Percentiles rank a stretch among this genome's conserved stretches.
Evolutionary conservation across 768 basidiomycete genomes (phyloP).

Genomic region (Thelephora ganbajun): DNA sequence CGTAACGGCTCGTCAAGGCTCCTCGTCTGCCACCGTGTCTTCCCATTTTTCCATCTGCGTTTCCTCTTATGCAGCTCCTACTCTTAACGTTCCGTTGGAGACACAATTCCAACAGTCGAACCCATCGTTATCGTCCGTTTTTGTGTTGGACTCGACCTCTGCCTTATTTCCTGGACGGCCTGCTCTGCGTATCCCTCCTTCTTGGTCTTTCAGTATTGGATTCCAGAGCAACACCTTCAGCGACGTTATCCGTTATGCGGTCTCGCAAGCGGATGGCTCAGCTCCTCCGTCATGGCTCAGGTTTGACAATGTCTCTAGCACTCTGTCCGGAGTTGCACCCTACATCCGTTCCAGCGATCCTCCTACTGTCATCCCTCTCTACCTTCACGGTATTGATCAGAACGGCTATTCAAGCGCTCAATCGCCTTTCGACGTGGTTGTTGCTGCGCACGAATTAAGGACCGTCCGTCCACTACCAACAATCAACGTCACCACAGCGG

Average conservation of each 20-base stretch:
- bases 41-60: slow-evolving; percentile 45
- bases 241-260: slow-evolving; percentile 44
- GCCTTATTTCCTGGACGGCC: slow-evolving; percentile 34
- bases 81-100: slow-evolving; percentile 34
- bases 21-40: slow-evolving; percentile 29
- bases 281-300: slow-evolving; percentile 61
- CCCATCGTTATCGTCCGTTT: slow-evolving; percentile 65
- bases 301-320: slow-evolving; percentile 54
- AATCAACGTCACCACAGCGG: slow-evolving; percentile 56
- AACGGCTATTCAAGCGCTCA: slow-evolving; percentile 52
- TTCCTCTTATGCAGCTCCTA: slow-evolving; percentile 37
- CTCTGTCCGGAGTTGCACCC: slow-evolving; percentile 72
- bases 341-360: slow-evolving; percentile 21
- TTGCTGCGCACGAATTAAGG: slow-evolving; percentile 59
- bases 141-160: slow-evolving; percentile 43
- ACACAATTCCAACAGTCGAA: slow-evolving; percentile 49
- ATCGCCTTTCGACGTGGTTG: slow-evolving; percentile 49
- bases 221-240: slow-evolving; percentile 55
- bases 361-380: slow-evolving; percentile 33
- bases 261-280: slow-evolving; percentile 51
- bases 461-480: slow-evolving; percentile 34
- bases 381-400: slow-evolving; percentile 57
- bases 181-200: slow-evolving; percentile 56
- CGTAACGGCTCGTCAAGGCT: slow-evolving; percentile 45
- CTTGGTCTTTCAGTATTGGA: slow-evolving; percentile 88